Evolutionary conservation across 768 basidiomycete genomes (phyloP).

Genomic region (Phylloporus arenicola): DNA sequence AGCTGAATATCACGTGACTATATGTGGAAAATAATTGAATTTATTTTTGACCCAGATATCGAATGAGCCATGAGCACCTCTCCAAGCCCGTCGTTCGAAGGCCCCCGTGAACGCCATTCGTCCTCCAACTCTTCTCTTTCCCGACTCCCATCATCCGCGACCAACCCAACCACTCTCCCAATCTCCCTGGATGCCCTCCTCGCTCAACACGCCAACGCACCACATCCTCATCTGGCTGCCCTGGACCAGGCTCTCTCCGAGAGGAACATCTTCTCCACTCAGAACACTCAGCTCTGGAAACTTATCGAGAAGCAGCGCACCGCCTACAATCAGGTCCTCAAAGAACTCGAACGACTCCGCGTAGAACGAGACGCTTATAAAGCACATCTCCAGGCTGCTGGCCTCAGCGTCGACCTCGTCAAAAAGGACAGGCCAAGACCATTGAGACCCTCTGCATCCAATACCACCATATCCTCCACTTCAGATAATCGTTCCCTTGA

Average conservation of each 20-base stretch:
- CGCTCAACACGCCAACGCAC: constrained; percentile 44
- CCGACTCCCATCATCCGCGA: constrained; percentile 22
- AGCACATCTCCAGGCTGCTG: constrained; percentile 28
- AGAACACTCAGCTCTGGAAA: constrained; percentile 93
- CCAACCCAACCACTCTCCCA: constrained; percentile 25
- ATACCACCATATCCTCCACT: constrained; percentile 14
- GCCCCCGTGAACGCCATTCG: constrained; percentile 21
- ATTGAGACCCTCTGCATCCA: constrained; percentile 22
- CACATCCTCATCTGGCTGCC: constrained; percentile 53
- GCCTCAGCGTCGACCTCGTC: constrained; percentile 36
- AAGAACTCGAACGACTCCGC: constrained; percentile 82
- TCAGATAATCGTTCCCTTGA: constrained; percentile 21
- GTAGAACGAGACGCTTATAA: constrained; percentile 67
- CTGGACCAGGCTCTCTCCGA: constrained; percentile 76
- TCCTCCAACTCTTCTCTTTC: constrained; percentile 14
- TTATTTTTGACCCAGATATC: neutral
- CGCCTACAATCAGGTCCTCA: constrained; percentile 73
- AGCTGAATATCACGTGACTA: neutral
- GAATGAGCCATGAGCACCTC: constrained; percentile 15
- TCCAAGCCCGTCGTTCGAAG: constrained; percentile 10
- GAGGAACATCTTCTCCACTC: constrained; percentile 71
- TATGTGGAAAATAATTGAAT: constrained; percentile 1
- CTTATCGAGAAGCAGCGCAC: constrained; percentile 87
- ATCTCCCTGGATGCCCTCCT: constrained; percentile 53
- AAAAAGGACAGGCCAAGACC: constrained; percentile 25